phyloP scores from a whole-genome alignment of 768 basidiomycete species.

The Boletus pseudo-olivaceus region DNA sequence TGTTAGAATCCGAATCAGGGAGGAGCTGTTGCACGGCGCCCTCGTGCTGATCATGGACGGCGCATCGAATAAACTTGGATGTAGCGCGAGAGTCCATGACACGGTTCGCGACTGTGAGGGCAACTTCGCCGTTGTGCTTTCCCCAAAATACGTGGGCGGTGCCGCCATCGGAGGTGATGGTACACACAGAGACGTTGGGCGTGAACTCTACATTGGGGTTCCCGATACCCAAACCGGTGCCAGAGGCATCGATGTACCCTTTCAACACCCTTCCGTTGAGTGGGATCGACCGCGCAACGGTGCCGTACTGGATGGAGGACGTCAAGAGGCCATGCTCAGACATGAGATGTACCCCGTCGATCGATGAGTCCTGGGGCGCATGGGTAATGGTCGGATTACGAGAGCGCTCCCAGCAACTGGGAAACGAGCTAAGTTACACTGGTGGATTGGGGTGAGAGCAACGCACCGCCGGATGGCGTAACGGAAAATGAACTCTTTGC shows the following conservation, averaged over 20 bases:
- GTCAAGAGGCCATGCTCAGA: slow-evolving; percentile 53
- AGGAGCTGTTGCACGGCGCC: slow-evolving; percentile 53
- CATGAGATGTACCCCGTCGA: slow-evolving; percentile 61
- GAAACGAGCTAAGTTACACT: slow-evolving; percentile 1
- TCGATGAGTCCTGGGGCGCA: slow-evolving; percentile 54
- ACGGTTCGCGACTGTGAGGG: slow-evolving; percentile 52
- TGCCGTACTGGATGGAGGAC: slow-evolving; percentile 62
- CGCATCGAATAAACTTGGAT: slow-evolving; percentile 47
- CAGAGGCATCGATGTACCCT: slow-evolving; percentile 66
- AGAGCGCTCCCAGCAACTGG: slow-evolving; percentile 70
- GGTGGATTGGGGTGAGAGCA: not conserved
- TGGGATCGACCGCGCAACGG: slow-evolving; percentile 70
- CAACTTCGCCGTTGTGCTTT: slow-evolving; percentile 62
- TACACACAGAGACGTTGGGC: slow-evolving; percentile 60
- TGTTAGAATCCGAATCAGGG: slow-evolving; percentile 41
- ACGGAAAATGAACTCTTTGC: slow-evolving; percentile 60
- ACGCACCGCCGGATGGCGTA: slow-evolving; percentile 53
- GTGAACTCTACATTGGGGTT: slow-evolving; percentile 76
- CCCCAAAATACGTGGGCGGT: slow-evolving; percentile 75
- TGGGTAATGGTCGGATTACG: slow-evolving; percentile 59
- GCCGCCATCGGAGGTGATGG: slow-evolving; percentile 57
- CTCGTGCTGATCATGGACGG: slow-evolving; percentile 58
- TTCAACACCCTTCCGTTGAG: slow-evolving; percentile 65
- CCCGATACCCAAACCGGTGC: slow-evolving; percentile 55
- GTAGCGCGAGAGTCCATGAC: slow-evolving; percentile 55